Evolutionary conservation across 2,329 filamentous ascomycete species (phyloP).

Genomic region (Colletotrichum agaves): DNA sequence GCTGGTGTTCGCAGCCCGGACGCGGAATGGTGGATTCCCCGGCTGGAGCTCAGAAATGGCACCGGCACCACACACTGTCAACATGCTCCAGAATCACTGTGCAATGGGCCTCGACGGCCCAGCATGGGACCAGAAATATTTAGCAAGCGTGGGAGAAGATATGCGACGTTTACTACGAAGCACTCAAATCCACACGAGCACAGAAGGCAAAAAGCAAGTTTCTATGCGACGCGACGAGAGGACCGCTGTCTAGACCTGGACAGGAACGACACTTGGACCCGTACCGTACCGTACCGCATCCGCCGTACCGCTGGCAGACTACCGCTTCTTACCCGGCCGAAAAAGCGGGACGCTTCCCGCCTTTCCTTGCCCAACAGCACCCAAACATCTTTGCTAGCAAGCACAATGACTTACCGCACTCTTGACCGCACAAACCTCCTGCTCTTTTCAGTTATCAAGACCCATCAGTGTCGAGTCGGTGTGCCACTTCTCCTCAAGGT

Average conservation of each 20-base stretch:
- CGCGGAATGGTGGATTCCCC: not conserved
- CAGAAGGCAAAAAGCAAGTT: not conserved
- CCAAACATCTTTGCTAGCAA: not conserved
- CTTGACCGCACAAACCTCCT: not conserved
- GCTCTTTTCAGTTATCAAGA: not conserved
- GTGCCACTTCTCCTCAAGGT: not conserved
- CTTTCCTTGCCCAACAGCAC: not conserved
- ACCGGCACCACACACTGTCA: not conserved
- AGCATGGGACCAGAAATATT: too few species aligned
- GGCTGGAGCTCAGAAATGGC: slow-evolving; percentile 1
- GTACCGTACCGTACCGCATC: not conserved
- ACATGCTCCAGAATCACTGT: not conserved
- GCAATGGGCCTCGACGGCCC: not conserved
- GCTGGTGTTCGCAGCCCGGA: slow-evolving; percentile 22
- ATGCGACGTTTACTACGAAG: not conserved
- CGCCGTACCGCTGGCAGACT: slow-evolving; percentile 5
- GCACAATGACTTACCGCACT: not conserved
- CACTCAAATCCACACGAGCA: too few species aligned
- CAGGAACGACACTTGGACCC: not conserved
- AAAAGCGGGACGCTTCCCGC: slow-evolving; percentile 9
- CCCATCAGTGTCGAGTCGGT: slow-evolving; percentile 5
- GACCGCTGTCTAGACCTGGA: not conserved
- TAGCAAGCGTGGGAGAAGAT: not conserved
- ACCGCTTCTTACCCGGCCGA: slow-evolving; percentile 16
- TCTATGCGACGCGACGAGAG: not conserved